phyloP scores from a whole-genome alignment of 305 asterid species.

The Solanum chacoense region DNA sequence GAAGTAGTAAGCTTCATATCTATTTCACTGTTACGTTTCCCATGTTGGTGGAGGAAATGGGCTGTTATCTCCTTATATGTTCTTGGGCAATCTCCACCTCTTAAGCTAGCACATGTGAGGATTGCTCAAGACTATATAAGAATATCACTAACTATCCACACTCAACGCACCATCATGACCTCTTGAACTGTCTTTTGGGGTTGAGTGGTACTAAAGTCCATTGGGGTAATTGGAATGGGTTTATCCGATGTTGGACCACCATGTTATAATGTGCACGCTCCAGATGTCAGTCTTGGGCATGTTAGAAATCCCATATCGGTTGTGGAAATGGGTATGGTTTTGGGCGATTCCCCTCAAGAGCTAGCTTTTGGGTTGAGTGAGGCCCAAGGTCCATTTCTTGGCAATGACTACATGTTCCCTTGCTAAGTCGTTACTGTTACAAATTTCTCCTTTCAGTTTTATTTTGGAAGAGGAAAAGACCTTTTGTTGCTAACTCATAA shows the following conservation, averaged over 20 bases:
- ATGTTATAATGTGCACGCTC: not conserved
- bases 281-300: not conserved
- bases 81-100: not conserved
- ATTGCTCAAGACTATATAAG: not conserved
- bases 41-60: not conserved
- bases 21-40: not conserved
- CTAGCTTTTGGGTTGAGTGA: not conserved
- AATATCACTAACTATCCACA: not conserved
- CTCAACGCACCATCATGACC: not conserved
- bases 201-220: not conserved
- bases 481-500: not conserved
- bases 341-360: not conserved
- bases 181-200: not conserved
- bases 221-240: not conserved
- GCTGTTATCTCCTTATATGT: not conserved
- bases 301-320: not conserved
- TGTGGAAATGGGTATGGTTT: not conserved
- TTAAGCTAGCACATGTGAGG: not conserved
- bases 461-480: not conserved
- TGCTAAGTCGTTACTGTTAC: not conserved
- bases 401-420: not conserved
- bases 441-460: slow-evolving; percentile 3
- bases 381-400: not conserved
- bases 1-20: slow-evolving; percentile 65
- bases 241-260: not conserved